Evolutionary conservation across 1,284 basidiomycete species (phyloP).

Genomic region (Trichosporon sp.): DNA sequence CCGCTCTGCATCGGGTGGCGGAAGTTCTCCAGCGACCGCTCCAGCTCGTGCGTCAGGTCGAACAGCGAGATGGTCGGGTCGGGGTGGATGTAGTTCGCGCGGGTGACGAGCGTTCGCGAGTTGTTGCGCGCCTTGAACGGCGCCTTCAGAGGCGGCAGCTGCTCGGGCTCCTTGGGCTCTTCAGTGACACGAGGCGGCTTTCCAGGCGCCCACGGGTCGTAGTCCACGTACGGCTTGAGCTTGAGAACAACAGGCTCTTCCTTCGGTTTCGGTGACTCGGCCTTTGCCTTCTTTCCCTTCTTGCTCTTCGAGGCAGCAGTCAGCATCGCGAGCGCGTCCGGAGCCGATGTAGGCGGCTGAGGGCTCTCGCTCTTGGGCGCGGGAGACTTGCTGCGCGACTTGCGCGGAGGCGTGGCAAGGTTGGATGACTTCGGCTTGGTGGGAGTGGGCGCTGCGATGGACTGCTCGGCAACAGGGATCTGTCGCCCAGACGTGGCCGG

Average conservation of each 20-base stretch:
- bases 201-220: slow-evolving; percentile 19
- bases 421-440: not conserved
- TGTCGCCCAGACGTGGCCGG: not conserved
- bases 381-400: slow-evolving; percentile 10
- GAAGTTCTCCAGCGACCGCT: slow-evolving; percentile 38
- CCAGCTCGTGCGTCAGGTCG: slow-evolving; percentile 42
- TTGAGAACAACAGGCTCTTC: slow-evolving; percentile 15
- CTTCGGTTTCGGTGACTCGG: slow-evolving; percentile 17
- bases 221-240: slow-evolving; percentile 23
- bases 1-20: slow-evolving; percentile 41
- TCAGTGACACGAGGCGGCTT: slow-evolving; percentile 31
- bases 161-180: slow-evolving; percentile 25
- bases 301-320: slow-evolving; percentile 11
- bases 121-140: slow-evolving; percentile 28
- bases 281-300: slow-evolving; percentile 20
- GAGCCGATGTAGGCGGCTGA: slow-evolving; percentile 15
- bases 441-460: not conserved
- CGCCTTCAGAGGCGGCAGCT: slow-evolving; percentile 28
- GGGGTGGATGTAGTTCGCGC: slow-evolving; percentile 34
- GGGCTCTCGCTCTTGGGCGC: slow-evolving; percentile 15
- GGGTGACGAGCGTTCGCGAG: slow-evolving; percentile 19
- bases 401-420: not conserved
- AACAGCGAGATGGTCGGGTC: slow-evolving; percentile 36
- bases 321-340: slow-evolving; percentile 21
- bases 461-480: not conserved